Conservation (phyloP, 257 asterid genomes). For the Vinca minor region DNA sequence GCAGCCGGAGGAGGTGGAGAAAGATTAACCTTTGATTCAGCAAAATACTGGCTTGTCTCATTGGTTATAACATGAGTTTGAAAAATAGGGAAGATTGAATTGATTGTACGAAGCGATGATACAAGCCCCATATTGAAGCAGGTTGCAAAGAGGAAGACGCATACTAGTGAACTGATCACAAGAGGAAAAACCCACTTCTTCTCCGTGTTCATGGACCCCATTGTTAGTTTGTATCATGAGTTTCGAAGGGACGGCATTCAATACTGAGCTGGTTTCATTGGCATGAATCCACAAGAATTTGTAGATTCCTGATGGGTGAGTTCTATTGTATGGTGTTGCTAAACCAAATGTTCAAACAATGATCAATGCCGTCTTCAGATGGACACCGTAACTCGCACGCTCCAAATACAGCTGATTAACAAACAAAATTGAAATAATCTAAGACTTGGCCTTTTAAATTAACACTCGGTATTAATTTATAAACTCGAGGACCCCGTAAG, state of each 20-base stretch:
- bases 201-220: constrained; percentile 59
- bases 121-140: constrained; percentile 60
- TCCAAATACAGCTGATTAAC: constrained; percentile 19
- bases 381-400: constrained; percentile 22
- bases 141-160: constrained; percentile 55
- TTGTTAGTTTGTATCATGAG: constrained; percentile 38
- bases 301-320: constrained; percentile 11
- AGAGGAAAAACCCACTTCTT: constrained; percentile 76
- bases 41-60: constrained; percentile 30
- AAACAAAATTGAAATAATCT: constrained; percentile 2
- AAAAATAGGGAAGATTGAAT: constrained; percentile 48
- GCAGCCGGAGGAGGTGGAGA: constrained; percentile 45
- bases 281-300: constrained; percentile 18
- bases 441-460: constrained; percentile 18
- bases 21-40: constrained; percentile 33
- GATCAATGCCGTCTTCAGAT: constrained; percentile 23
- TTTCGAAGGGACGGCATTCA: constrained; percentile 18
- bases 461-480: neutral
- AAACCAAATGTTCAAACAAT: constrained; percentile 26
- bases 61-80: constrained; percentile 36
- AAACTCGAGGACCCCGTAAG: constrained; percentile 15
- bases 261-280: constrained; percentile 13
- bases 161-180: constrained; percentile 48
- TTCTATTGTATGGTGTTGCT: constrained; percentile 16
- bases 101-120: constrained; percentile 45